These are phyloP conservation scores for Fraxinus sp. DNA, from an alignment of 305 asterid species.

Conservation along the genomic window DNA sequence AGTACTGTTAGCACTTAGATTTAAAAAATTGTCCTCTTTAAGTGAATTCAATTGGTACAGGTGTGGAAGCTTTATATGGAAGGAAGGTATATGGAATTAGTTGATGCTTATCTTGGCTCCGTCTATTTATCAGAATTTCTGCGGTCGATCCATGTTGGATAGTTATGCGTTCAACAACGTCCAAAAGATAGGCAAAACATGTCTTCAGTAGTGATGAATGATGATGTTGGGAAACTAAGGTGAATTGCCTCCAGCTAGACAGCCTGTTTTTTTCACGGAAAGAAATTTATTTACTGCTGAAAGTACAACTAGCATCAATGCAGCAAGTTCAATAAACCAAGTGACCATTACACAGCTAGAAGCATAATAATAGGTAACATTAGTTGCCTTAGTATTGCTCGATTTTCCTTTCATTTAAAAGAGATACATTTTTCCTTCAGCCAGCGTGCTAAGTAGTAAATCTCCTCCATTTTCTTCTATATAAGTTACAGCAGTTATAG, in stretches of 20 bases:
- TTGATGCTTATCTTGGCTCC: constrained; percentile 16
- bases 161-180: constrained; percentile 45
- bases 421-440: not conserved
- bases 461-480: not conserved
- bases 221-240: constrained; percentile 44
- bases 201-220: constrained; percentile 44
- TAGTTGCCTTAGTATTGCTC: not conserved
- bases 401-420: not conserved
- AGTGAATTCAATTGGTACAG: not conserved
- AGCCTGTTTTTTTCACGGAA: constrained; percentile 47
- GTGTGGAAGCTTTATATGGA: not conserved
- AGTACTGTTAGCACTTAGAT: constrained; percentile 1
- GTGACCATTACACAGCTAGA: constrained; percentile 33
- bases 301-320: constrained; percentile 23
- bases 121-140: constrained; percentile 18
- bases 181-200: constrained; percentile 51
- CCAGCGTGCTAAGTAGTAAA: not conserved
- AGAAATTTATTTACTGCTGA: constrained; percentile 16
- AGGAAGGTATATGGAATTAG: constrained; percentile 4
- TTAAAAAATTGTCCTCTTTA: not conserved
- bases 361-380: constrained; percentile 20
- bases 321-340: constrained; percentile 29
- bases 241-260: constrained; percentile 39
- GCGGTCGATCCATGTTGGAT: constrained; percentile 36
- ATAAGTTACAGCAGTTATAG: not conserved